A percentile compares a stretch with the other conserved stretches of the same genome.
phyloP scores from a whole-genome alignment of 2,329 filamentous ascomycete species.

The Lojkania enalia region DNA sequence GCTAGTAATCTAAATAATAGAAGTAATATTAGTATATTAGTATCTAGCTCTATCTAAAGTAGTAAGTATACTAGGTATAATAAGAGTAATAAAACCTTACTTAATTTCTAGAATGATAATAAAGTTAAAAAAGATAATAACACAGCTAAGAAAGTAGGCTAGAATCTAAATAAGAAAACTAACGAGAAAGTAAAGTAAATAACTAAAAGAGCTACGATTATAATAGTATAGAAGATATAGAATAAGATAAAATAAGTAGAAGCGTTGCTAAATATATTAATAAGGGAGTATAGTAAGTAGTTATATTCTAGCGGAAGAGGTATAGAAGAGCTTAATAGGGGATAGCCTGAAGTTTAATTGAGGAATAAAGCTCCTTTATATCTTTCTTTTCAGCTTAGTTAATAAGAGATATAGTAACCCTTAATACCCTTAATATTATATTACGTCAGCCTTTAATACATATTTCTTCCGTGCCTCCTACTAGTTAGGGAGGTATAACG shows the following conservation, averaged over 20 bases:
- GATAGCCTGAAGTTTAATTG: not conserved
- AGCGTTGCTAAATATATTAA: not conserved
- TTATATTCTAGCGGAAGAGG: not conserved
- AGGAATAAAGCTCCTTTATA: not conserved
- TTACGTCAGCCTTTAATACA: not conserved
- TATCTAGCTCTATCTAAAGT: not conserved
- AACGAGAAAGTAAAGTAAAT: not conserved
- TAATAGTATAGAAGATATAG: not conserved
- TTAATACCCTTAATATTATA: not conserved
- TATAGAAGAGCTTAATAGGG: not conserved
- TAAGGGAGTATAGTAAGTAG: too few species aligned
- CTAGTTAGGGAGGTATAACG: not conserved
- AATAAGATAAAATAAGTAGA: not conserved
- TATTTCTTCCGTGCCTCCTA: not conserved
- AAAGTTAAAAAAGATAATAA: not conserved
- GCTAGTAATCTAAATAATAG: not conserved
- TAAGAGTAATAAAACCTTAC: not conserved
- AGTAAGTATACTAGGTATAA: not conserved
- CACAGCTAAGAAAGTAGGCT: not conserved
- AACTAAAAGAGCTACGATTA: not conserved
- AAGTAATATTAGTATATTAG: not conserved
- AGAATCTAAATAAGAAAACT: not conserved
- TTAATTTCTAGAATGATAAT: not conserved
- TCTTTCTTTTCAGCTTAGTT: not conserved
- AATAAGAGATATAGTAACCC: not conserved